These are phyloP conservation scores for Dactylella cylindrospora DNA, from an alignment of 2,329 filamentous ascomycete genomes.

Conservation along the genomic window DNA sequence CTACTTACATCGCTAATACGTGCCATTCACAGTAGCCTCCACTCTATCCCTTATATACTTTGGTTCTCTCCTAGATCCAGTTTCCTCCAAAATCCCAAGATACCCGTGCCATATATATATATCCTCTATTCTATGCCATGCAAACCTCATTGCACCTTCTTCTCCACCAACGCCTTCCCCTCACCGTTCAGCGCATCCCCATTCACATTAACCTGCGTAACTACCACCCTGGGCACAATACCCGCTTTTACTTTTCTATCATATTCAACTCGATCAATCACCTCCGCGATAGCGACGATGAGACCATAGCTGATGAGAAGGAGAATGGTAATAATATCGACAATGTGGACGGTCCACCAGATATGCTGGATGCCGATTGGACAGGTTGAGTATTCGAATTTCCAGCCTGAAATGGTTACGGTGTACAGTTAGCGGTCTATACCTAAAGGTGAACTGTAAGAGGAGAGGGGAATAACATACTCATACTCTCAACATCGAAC, in stretches of 20 bases:
- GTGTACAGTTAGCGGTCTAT: background rate
- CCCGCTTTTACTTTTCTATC: background rate
- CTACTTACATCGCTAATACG: too few species aligned
- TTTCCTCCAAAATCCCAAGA: too few species aligned
- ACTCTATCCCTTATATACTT: too few species aligned
- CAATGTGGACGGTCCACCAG: slow-evolving; percentile 87
- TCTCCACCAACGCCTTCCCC: slow-evolving; percentile 4
- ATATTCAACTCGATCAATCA: slow-evolving; percentile 1
- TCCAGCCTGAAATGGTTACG: slow-evolving; percentile 67
- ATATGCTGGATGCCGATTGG: slow-evolving; percentile 80
- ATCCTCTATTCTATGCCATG: too few species aligned
- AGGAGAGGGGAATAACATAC: slow-evolving; percentile 23
- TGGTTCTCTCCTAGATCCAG: too few species aligned
- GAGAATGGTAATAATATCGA: slow-evolving; percentile 61
- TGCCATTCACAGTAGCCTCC: too few species aligned
- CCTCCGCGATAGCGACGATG: background rate
- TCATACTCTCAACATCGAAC: slow-evolving; percentile 67
- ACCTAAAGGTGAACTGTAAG: background rate
- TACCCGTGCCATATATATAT: too few species aligned
- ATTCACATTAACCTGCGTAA: slow-evolving; percentile 12
- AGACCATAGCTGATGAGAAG: slow-evolving; percentile 5
- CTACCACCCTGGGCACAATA: slow-evolving; percentile 21
- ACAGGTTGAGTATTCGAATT: slow-evolving; percentile 76
- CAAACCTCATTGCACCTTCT: slow-evolving; percentile 25
- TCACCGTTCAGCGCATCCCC: too few species aligned